Percentiles rank a stretch among this genome's conserved stretches.
These are phyloP conservation scores for Hygrophoropsis aurantiaca DNA, from an alignment of 768 basidiomycete species.

Conservation along the genomic window DNA sequence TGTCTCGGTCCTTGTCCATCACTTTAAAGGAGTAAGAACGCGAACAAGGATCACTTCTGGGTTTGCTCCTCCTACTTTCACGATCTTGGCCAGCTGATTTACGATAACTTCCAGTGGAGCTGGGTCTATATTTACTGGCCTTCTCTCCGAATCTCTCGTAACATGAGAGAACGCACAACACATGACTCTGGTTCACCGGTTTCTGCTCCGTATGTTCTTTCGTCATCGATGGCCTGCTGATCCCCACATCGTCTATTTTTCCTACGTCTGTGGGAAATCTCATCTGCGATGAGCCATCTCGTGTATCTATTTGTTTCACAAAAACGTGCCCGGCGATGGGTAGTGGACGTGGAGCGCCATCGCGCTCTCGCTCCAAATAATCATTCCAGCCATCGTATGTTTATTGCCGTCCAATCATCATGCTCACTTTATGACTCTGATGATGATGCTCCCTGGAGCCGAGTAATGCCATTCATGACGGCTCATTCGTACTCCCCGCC, in stretches of 20 bases:
- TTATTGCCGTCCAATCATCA: no score
- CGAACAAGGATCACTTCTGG: neutral
- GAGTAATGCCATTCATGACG: no score
- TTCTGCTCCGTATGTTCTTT: neutral
- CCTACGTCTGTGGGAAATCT: neutral
- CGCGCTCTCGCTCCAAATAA: no score
- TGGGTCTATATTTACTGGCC: neutral
- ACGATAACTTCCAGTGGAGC: neutral
- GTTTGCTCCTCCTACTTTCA: neutral
- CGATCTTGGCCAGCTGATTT: neutral
- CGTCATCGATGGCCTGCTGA: neutral
- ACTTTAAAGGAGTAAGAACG: neutral
- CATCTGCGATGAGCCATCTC: no score
- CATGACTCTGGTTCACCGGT: neutral
- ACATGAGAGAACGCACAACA: neutral
- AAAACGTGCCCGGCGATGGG: no score
- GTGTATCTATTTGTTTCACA: no score
- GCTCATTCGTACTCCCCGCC: no score
- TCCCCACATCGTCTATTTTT: neutral
- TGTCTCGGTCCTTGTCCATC: no score
- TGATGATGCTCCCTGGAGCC: no score
- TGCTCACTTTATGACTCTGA: no score
- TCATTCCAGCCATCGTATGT: no score
- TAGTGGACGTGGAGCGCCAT: no score
- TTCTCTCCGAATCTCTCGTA: conserved; percentile 3